Conservation (phyloP, 306 rosid genomes). For the Carpinus fangiana region DNA sequence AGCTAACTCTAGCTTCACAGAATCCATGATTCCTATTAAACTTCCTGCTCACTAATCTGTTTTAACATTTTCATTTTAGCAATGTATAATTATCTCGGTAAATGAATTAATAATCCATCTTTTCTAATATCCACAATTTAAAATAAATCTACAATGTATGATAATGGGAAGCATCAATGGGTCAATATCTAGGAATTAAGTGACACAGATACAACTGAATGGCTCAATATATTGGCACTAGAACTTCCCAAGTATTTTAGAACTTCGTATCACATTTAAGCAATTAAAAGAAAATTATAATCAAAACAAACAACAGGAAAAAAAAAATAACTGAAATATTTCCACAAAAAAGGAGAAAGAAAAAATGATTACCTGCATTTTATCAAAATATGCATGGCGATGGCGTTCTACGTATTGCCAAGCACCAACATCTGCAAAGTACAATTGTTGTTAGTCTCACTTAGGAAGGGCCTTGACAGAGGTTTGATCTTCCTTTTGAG, state of each 20-base stretch:
- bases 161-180: neutral
- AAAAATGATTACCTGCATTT: slow-evolving; percentile 70
- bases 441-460: slow-evolving; percentile 27
- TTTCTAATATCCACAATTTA: neutral
- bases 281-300: neutral
- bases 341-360: neutral
- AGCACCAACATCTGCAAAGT: slow-evolving; percentile 74
- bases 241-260: neutral
- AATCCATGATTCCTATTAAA: neutral
- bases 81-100: neutral
- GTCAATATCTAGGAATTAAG: neutral
- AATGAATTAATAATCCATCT: neutral
- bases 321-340: slow-evolving; percentile 3
- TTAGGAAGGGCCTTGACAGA: neutral
- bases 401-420: slow-evolving; percentile 83
- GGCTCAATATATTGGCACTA: neutral
- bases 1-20: neutral
- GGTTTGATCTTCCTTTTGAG: no score
- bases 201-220: neutral
- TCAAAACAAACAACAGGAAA: slow-evolving; percentile 5
- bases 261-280: neutral
- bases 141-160: neutral
- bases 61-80: neutral
- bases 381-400: slow-evolving; percentile 85
- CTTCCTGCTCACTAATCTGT: neutral